These are phyloP conservation scores for Apophysomyces ossiformis DNA, from an alignment of 371 early-diverging fungal genomes.

Conservation along the genomic window DNA sequence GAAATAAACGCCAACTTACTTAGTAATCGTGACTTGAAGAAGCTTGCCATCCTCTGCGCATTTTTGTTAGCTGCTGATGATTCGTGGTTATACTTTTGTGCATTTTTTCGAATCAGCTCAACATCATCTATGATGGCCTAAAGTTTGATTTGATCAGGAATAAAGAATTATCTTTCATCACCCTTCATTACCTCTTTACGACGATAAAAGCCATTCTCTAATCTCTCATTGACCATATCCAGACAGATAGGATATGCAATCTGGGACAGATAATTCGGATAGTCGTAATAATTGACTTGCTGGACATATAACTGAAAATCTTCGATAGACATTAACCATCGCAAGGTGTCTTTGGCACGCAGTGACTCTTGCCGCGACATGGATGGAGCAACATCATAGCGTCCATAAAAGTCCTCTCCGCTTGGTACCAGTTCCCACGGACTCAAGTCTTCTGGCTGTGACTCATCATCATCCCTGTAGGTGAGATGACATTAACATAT, in stretches of 20 bases:
- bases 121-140: conserved; percentile 72
- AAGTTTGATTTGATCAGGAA: no score
- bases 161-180: no score
- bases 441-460: conserved; percentile 36
- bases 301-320: conserved; percentile 67
- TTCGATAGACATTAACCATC: conserved; percentile 36
- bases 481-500: not conserved
- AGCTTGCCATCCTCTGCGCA: conserved; percentile 61
- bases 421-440: conserved; percentile 64
- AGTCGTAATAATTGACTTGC: conserved; percentile 68
- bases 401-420: conserved; percentile 39
- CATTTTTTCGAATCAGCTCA: conserved; percentile 68
- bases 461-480: conserved; percentile 40
- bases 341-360: conserved; percentile 43
- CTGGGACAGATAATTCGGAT: conserved; percentile 65
- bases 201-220: conserved; percentile 67
- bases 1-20: conserved; percentile 33
- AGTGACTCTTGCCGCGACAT: conserved; percentile 24
- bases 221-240: conserved; percentile 58
- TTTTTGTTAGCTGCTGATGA: conserved; percentile 60
- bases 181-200: conserved; percentile 45
- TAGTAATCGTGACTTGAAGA: conserved; percentile 55
- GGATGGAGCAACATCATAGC: conserved; percentile 32
- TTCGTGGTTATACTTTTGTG: conserved; percentile 69
- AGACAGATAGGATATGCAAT: conserved; percentile 78